A percentile compares a stretch with the other conserved stretches of the same genome.
Conservation (phyloP, 2,329 filamentous ascomycete genomes). For the Cladosporium velox region DNA sequence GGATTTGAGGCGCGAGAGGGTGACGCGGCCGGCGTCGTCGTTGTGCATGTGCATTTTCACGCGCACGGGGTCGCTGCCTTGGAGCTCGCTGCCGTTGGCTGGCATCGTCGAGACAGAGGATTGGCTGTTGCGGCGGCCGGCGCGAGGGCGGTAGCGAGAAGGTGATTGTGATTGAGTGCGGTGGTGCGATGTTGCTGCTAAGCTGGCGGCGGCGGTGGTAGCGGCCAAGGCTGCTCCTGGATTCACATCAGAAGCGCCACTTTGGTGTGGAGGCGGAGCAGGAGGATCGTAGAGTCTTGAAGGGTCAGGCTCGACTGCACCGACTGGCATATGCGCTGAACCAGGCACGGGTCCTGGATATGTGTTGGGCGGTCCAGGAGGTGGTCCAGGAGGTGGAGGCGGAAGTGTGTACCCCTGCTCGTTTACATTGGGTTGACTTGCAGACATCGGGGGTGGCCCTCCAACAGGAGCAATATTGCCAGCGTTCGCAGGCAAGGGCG, state of each 20-base stretch:
- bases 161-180: conserved; percentile 34
- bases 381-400: conserved; percentile 39
- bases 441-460: background rate
- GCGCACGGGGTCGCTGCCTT: conserved; percentile 53
- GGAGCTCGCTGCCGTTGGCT: conserved; percentile 5
- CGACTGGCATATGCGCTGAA: conserved; percentile 40
- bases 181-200: conserved; percentile 24
- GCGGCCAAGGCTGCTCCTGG: conserved; percentile 27
- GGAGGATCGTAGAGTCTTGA: conserved; percentile 37
- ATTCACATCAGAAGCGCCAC: conserved; percentile 24
- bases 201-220: conserved; percentile 33
- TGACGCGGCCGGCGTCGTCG: conserved; percentile 61
- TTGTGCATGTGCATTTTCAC: conserved; percentile 67
- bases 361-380: conserved; percentile 29
- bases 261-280: conserved; percentile 21
- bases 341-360: conserved; percentile 32
- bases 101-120: conserved; percentile 24
- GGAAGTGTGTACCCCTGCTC: conserved; percentile 27
- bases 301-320: conserved; percentile 44
- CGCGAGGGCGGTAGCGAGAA: conserved; percentile 27
- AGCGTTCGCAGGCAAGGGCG: conserved; percentile 38
- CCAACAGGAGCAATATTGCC: conserved; percentile 27
- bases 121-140: conserved; percentile 26
- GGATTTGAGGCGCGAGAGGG: conserved; percentile 54
- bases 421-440: conserved; percentile 20